Conservation (phyloP, 257 asterid genomes). For the Solanum acaule region DNA sequence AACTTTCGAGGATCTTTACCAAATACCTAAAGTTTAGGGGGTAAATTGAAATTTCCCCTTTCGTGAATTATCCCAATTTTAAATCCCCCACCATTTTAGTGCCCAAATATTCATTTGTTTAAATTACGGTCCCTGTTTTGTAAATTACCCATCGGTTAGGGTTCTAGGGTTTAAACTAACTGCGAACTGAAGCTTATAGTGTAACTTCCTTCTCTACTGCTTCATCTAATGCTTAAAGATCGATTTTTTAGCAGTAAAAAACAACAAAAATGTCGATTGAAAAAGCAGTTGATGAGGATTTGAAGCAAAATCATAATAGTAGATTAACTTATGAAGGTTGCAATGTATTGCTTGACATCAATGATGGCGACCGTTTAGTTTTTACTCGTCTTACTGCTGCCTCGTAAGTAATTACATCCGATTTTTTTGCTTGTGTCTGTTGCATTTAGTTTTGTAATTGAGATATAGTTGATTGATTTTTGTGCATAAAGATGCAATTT, state of each 20-base stretch:
- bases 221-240: background rate
- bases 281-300: constrained; percentile 8
- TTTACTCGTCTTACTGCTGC: constrained; percentile 84
- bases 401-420: constrained; percentile 40
- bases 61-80: background rate
- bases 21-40: background rate
- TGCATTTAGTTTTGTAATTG: background rate
- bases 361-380: constrained; percentile 86
- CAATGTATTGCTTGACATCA: constrained; percentile 91
- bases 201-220: background rate
- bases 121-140: background rate
- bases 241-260: background rate
- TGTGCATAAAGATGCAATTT: background rate
- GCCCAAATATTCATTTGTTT: background rate
- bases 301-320: constrained; percentile 8
- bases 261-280: constrained; percentile 24
- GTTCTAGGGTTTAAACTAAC: background rate
- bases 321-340: constrained; percentile 94
- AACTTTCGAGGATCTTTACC: background rate
- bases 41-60: background rate
- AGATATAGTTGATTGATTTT: background rate
- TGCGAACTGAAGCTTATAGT: background rate
- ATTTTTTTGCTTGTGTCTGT: background rate
- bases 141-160: background rate
- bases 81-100: background rate